Conservation (phyloP, 495 filamentous ascomycete species). For the Neurospora sp. region DNA sequence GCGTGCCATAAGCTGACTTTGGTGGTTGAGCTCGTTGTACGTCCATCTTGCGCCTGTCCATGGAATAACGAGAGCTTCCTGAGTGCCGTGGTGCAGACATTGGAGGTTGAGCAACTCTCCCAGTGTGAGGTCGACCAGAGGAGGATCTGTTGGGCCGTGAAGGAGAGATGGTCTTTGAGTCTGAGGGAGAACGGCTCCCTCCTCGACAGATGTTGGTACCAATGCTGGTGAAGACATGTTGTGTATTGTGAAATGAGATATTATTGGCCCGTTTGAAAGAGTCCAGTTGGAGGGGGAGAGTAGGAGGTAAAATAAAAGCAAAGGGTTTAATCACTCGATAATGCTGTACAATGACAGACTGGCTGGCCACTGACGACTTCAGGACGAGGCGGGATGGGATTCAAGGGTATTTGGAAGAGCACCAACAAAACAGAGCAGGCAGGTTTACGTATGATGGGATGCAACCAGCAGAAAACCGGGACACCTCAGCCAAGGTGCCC, state of each 20-base stretch:
- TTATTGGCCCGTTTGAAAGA: background rate
- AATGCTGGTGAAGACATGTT: conserved; percentile 10
- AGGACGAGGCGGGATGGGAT: background rate
- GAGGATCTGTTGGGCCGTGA: conserved; percentile 48
- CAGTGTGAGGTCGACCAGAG: conserved; percentile 50
- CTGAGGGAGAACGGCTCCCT: conserved; percentile 18
- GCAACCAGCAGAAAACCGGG: background rate
- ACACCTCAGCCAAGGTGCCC: background rate
- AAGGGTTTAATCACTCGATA: background rate
- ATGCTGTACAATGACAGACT: background rate
- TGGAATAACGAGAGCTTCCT: conserved; percentile 53
- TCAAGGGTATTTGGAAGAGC: background rate
- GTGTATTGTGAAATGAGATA: background rate
- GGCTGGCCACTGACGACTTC: background rate
- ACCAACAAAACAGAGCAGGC: background rate
- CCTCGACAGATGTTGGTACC: conserved; percentile 7
- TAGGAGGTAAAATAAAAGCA: background rate
- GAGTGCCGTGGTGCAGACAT: conserved; percentile 46
- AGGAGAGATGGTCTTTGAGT: conserved; percentile 41
- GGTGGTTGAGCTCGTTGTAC: conserved; percentile 51
- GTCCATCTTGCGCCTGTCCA: conserved; percentile 60
- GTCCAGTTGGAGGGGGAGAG: background rate
- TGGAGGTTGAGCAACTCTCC: conserved; percentile 53
- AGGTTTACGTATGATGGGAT: background rate
- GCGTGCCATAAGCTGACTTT: conserved; percentile 47